Conservation (phyloP, 805 yeast genomes). For the Metschnikowia santaceciliae region DNA sequence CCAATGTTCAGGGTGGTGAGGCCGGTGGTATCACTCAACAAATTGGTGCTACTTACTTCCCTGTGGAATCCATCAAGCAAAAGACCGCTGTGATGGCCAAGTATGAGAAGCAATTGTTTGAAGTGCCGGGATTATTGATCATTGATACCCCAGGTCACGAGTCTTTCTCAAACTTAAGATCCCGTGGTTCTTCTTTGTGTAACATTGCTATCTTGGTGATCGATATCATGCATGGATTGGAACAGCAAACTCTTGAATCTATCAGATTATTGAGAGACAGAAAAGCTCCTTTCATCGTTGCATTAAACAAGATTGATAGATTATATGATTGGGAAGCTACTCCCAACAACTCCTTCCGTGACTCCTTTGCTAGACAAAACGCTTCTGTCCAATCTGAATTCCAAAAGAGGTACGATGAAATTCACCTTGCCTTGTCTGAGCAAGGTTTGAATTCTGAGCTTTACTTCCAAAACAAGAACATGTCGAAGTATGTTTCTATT, state of each 20-base stretch:
- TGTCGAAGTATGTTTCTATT: conserved; percentile 89
- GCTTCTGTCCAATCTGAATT: conserved; percentile 89
- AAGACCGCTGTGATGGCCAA: conserved; percentile 90
- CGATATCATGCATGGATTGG: conserved; percentile 98
- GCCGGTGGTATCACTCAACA: conserved; percentile 99
- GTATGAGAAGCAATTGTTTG: conserved; percentile 79
- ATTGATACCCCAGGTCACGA: conserved; percentile 99
- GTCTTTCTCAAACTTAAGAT: conserved; percentile 93
- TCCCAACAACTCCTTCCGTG: conserved; percentile 95
- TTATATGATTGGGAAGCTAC: conserved; percentile 88
- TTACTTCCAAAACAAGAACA: conserved; percentile 90
- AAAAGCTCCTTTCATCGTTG: conserved; percentile 97
- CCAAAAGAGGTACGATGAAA: conserved; percentile 77
- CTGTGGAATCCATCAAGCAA: conserved; percentile 85
- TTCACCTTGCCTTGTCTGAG: conserved; percentile 89
- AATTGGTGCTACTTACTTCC: conserved; percentile 99
- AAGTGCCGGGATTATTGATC: conserved; percentile 94
- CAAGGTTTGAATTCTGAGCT: conserved; percentile 98
- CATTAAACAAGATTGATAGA: conserved; percentile 96
- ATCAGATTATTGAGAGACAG: conserved; percentile 88
- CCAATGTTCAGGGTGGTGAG: conserved; percentile 99
- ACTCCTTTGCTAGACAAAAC: conserved; percentile 77
- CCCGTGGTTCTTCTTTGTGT: conserved; percentile 98
- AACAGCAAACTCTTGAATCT: conserved; percentile 95
- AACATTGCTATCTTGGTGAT: conserved; percentile 97